These are phyloP conservation scores for Tieghemostelium lacteum DNA, from an alignment of 78 protist genomes.

Conservation along the genomic window DNA sequence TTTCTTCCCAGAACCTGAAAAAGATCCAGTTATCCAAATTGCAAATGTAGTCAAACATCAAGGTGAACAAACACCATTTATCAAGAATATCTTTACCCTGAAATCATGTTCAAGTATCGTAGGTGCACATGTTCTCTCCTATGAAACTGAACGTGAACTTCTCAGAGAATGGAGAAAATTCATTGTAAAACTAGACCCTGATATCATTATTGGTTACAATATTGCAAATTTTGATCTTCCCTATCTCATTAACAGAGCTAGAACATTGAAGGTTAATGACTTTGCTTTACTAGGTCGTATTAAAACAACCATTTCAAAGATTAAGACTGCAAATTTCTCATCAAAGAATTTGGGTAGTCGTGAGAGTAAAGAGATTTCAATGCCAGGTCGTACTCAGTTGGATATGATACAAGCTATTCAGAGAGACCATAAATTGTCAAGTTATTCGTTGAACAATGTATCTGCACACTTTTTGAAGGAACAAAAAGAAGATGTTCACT, in stretches of 20 bases:
- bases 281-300: slow-evolving; percentile 78
- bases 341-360: slow-evolving; percentile 95
- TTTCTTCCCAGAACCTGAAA: slow-evolving; percentile 98
- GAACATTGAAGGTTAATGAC: slow-evolving; percentile 55
- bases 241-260: slow-evolving; percentile 96
- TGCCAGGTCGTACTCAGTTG: slow-evolving; percentile 81
- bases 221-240: slow-evolving; percentile 98
- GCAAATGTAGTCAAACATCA: slow-evolving; percentile 89
- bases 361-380: slow-evolving; percentile 91
- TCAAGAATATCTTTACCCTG: slow-evolving; percentile 90
- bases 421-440: slow-evolving; percentile 78
- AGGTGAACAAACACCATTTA: slow-evolving; percentile 77
- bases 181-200: slow-evolving; percentile 94
- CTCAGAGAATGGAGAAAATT: slow-evolving; percentile 89
- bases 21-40: slow-evolving; percentile 99
- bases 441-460: slow-evolving; percentile 98
- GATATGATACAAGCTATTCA: slow-evolving; percentile 86
- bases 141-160: slow-evolving; percentile 87
- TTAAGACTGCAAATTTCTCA: slow-evolving; percentile 80
- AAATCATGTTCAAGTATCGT: slow-evolving; percentile 93
- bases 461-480: slow-evolving; percentile 97
- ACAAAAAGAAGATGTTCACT: slow-evolving; percentile 99
- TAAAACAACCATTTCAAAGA: slow-evolving; percentile 47
- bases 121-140: slow-evolving; percentile 94
- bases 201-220: slow-evolving; percentile 99